phyloP scores from a whole-genome alignment of 768 basidiomycete genomes.

The Gymnopilus dilepis region DNA sequence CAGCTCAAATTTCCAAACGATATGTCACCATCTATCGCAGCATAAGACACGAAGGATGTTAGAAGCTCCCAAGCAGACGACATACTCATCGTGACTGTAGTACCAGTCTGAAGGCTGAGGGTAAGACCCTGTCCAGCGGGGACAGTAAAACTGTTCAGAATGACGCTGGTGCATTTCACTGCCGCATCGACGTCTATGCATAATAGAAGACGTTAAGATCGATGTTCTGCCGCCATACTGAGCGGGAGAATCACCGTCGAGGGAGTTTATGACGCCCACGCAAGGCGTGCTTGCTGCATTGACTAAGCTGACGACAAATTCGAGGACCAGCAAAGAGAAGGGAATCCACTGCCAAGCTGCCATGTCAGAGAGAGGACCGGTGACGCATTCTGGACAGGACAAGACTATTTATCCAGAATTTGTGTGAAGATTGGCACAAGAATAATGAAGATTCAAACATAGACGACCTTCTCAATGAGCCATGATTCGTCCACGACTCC shows the following conservation, averaged over 20 bases:
- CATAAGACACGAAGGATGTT: background rate
- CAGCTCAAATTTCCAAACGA: constrained; percentile 56
- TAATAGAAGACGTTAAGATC: too few relatives aligned
- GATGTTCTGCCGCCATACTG: background rate
- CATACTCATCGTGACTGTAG: constrained; percentile 65
- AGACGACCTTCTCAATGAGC: background rate
- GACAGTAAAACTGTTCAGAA: constrained; percentile 61
- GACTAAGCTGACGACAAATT: background rate
- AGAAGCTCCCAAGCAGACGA: constrained; percentile 8
- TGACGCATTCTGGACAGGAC: background rate
- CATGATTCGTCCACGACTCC: constrained; percentile 3
- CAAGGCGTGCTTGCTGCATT: constrained; percentile 17
- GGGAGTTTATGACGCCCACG: constrained; percentile 25
- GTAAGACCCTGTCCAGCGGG: constrained; percentile 56
- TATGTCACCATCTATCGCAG: constrained; percentile 57
- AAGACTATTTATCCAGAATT: constrained; percentile 7
- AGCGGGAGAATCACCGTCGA: constrained; percentile 20
- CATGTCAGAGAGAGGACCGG: background rate
- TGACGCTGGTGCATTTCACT: constrained; percentile 60
- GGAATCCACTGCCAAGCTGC: background rate
- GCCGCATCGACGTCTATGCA: constrained; percentile 54
- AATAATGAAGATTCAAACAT: constrained; percentile 1
- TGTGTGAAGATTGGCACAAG: constrained; percentile 2
- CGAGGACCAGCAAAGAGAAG: background rate
- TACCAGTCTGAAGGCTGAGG: constrained; percentile 49